Conservation (phyloP, 2,329 filamentous ascomycete genomes). For the Phaeosphaeriaceae sp. region DNA sequence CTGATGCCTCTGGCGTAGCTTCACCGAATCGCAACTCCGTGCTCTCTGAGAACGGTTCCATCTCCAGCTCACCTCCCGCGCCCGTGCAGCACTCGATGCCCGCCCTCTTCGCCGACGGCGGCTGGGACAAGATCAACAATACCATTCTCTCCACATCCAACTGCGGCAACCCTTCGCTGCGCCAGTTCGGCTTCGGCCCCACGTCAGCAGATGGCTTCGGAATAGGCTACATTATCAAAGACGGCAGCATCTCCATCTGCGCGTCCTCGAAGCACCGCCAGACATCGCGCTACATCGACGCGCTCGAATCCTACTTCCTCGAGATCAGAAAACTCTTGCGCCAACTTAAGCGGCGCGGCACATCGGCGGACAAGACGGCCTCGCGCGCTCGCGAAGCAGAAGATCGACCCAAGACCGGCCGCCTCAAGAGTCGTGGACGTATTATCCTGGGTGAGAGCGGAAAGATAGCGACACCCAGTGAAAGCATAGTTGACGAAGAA, state of each 20-base stretch:
- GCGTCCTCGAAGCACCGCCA: constrained; percentile 93
- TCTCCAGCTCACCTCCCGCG: constrained; percentile 60
- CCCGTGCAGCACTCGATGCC: constrained; percentile 65
- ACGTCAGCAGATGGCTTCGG: constrained; percentile 94
- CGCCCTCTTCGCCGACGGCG: constrained; percentile 81
- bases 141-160: constrained; percentile 98
- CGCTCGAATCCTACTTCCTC: constrained; percentile 86
- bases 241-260: constrained; percentile 88
- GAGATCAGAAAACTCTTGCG: constrained; percentile 87
- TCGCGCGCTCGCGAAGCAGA: constrained; percentile 69
- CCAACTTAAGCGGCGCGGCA: constrained; percentile 66
- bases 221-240: constrained; percentile 99
- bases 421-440: constrained; percentile 75
- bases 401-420: constrained; percentile 54
- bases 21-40: constrained; percentile 63
- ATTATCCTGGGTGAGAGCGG: constrained; percentile 70
- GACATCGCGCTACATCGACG: constrained; percentile 87
- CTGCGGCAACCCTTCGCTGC: constrained; percentile 92
- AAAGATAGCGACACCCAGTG: constrained; percentile 59
- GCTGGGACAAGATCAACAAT: constrained; percentile 95
- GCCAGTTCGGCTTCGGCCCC: constrained; percentile 96
- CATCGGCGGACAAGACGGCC: constrained; percentile 60
- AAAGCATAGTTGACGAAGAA: constrained; percentile 74
- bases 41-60: constrained; percentile 57
- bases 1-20: constrained; percentile 58